Base-by-base conservation (phyloP, 2,329 filamentous ascomycete genomes). In the Fusarium scirpi region DNA sequence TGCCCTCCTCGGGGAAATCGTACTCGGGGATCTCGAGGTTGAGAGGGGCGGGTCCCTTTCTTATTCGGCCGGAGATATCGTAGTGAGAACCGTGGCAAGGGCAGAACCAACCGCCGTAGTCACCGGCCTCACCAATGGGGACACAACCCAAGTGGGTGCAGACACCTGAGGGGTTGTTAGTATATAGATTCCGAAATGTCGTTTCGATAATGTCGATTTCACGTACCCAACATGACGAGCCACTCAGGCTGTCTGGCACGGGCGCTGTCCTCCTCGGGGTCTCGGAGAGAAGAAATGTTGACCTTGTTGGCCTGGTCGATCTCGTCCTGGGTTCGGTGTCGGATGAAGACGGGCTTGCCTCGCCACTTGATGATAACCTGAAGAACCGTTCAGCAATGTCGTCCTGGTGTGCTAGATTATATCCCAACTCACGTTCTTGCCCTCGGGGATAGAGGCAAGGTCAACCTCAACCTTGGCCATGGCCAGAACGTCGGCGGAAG, bases 71-170 rank as follows among this genome's bases (percentile, higher is more conserved):
- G 72, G 94, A 98, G 83, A 99, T 98, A 83, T 99, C 96, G 90
- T 99, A 99, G 89, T 99, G 96, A 76, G 94, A 98, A 84, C 96
- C 96, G 90, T 99, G 96, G 92, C 96, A 99, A 74, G 96, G 96
- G 88, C 96, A 99, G 92, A 99, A 99, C 96, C 96, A 99, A 81
- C 96, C 96, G 82, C 96, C 96, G 79, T 87, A 99, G 85, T 99
- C 97, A 82, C 96, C 96, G 73, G 96, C 94, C 87, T 99, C 96
- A 79, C 97, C 96, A 79, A 99, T 99, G 80, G 96, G 96, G 76
- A 99, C 96, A 89, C 96, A 99, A 85, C 96, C 96, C 80, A 99
- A 87, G 85, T 99, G 96, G 79, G 96, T 99, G 92, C 96, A 99
- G 84, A 99, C 95, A 85, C 94, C 93, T 95, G 41, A 7, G 30